These are phyloP conservation scores for Fusarium sp. DNA, from an alignment of 2,329 filamentous ascomycete species.

Conservation along the genomic window DNA sequence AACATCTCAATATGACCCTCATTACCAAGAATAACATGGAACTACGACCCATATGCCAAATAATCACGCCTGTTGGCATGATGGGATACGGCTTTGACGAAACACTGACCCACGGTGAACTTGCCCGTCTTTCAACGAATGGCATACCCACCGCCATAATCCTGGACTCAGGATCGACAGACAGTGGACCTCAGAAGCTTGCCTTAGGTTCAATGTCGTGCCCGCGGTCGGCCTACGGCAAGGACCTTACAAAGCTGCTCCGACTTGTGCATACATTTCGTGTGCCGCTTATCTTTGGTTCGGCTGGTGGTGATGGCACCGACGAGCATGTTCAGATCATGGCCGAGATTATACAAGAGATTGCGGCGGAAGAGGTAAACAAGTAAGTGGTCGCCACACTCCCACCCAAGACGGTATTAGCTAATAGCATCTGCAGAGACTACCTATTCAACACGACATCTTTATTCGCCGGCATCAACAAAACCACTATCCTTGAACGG, in stretches of 20 bases:
- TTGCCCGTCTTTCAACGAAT: conserved; percentile 48
- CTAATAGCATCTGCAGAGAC: conserved; percentile 7
- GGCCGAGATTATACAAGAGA: conserved; percentile 55
- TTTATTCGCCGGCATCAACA: conserved; percentile 59
- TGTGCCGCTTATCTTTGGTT: conserved; percentile 60
- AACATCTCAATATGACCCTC: background rate
- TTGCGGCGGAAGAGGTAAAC: conserved; percentile 22
- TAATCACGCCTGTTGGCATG: conserved; percentile 65
- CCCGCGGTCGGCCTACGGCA: conserved; percentile 58
- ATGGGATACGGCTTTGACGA: conserved; percentile 64
- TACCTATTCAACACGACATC: conserved; percentile 54
- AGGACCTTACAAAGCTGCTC: conserved; percentile 60
- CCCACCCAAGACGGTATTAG: rapidly evolving
- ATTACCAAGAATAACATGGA: background rate
- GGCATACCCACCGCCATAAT: conserved; percentile 55
- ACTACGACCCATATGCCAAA: conserved; percentile 37
- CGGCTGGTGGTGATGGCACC: conserved; percentile 64
- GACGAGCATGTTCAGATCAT: conserved; percentile 61
- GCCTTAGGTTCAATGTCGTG: conserved; percentile 59
- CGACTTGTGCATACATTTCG: conserved; percentile 52
- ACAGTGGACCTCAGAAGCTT: conserved; percentile 59
- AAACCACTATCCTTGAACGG: conserved; percentile 51
- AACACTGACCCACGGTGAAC: conserved; percentile 44
- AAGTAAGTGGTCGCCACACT: background rate
- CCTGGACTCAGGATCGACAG: conserved; percentile 56